Conservation (phyloP, 1,139 yeast genomes). For the Yamadazyma dendronema region DNA sequence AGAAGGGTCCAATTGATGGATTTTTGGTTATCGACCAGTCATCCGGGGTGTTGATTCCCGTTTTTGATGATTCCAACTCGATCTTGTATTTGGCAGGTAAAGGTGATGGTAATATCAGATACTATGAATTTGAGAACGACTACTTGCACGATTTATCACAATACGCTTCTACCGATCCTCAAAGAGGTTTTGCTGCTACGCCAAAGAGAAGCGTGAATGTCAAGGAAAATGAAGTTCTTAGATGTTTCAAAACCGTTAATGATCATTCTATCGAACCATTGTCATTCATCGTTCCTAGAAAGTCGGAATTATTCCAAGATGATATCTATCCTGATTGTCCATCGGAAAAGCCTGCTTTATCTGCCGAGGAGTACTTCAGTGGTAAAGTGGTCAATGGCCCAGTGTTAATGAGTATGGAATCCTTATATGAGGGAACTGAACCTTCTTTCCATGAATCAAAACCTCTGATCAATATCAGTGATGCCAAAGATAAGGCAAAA, state of each 20-base stretch:
- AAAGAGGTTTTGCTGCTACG: constrained; percentile 89
- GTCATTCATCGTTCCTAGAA: constrained; percentile 89
- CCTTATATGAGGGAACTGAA: constrained; percentile 73
- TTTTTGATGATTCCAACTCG: constrained; percentile 77
- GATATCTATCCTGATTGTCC: constrained; percentile 94
- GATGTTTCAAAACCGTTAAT: constrained; percentile 78
- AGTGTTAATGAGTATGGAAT: constrained; percentile 70
- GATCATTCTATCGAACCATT: constrained; percentile 85
- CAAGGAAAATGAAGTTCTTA: constrained; percentile 79
- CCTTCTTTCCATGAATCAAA: constrained; percentile 40
- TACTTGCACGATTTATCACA: constrained; percentile 80
- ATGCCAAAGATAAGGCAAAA: constrained; percentile 24
- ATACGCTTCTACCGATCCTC: constrained; percentile 85
- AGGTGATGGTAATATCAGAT: constrained; percentile 97
- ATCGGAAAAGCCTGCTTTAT: constrained; percentile 70
- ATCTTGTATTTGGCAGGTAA: constrained; percentile 91
- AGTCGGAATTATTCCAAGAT: constrained; percentile 86
- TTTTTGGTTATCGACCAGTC: constrained; percentile 83
- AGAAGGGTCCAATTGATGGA: constrained; percentile 84
- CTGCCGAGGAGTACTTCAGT: constrained; percentile 73
- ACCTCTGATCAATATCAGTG: constrained; percentile 29
- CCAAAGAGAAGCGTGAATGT: constrained; percentile 82
- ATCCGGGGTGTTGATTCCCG: constrained; percentile 91
- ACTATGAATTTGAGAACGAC: constrained; percentile 83
- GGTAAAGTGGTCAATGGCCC: constrained; percentile 86